Base-by-base conservation (phyloP, 1,284 basidiomycete species). In the Malassezia equina region DNA sequence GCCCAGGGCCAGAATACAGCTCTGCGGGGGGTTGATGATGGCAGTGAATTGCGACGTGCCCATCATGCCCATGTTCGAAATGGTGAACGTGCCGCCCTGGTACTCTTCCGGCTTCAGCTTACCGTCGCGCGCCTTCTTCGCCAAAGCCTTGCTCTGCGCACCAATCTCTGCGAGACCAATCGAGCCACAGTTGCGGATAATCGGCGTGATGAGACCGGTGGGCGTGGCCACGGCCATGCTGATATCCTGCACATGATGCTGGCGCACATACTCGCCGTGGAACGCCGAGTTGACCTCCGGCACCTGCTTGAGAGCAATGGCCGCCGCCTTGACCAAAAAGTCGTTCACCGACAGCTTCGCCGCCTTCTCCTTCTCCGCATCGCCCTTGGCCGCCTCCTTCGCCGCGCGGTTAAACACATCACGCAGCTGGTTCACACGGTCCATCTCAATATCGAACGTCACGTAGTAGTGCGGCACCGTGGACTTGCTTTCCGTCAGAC, bases 1-100 rank as follows among this genome's bases (percentile, higher is more conserved):
- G 40, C 94, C 91, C 63, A 98, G 83, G 52, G 94, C 94, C 55
- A 99, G 84, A 73, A 98, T 99, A 78, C 90, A 95, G 59, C 88
- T 88, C 78, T 98, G 94, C 32, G 94, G 94, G 17, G 88, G 84
- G 82, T 99, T 99, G 82, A 99, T 95, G 79, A 99, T 98, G 47
- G 94, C 94, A 19, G 91, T 96, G 78, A 99, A 99, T 78, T 94
- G 84, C 55, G 84, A 83, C 52, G 75, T 69, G 66, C 89, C 93
- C 74, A 82, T 94, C 94, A 98, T 98, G 78, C 94, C 94, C 65
- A 99, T 82, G 79, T 99, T 99, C 64, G 94, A 98, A 76, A 99
- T 90, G 52, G 94, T 98, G 80, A 99, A 98, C 11, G 90, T 87
- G 52, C 94, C 94, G 62, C 94, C 94, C 85, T 90, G 69, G 81